Percentiles rank a stretch among this genome's conserved stretches.
Conservation (phyloP, 352 stramenopile species). For the Ophiocytium majus region DNA sequence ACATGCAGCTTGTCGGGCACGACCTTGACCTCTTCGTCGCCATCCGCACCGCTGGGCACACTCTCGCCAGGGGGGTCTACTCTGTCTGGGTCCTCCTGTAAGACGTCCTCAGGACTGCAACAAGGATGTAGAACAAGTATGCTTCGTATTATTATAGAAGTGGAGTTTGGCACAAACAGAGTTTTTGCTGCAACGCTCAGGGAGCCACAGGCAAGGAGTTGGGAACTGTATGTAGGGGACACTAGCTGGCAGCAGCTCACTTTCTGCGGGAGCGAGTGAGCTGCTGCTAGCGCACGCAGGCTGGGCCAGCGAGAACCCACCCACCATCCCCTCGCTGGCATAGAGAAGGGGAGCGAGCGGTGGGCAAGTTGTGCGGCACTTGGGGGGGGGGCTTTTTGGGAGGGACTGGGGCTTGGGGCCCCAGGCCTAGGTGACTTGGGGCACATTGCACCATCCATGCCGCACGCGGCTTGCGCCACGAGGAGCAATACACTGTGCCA, state of each 20-base stretch:
- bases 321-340: no score
- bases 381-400: no score
- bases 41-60: not conserved
- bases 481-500: no score
- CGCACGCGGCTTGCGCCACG: no score
- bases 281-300: not conserved
- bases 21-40: not conserved
- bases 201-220: not conserved
- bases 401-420: no score
- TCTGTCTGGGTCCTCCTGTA: not conserved
- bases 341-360: no score
- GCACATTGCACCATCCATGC: no score
- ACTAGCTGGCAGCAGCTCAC: no score
- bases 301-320: no score
- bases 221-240: no score
- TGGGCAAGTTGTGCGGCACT: no score
- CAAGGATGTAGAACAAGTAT: not conserved
- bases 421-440: no score
- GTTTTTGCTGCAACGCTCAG: not conserved
- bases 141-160: not conserved
- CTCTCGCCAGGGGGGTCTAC: not conserved
- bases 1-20: constrained; percentile 48
- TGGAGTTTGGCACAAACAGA: not conserved
- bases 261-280: not conserved
- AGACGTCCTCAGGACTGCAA: not conserved